phyloP scores from a whole-genome alignment of 257 asterid genomes.

The Plantago elongata region DNA sequence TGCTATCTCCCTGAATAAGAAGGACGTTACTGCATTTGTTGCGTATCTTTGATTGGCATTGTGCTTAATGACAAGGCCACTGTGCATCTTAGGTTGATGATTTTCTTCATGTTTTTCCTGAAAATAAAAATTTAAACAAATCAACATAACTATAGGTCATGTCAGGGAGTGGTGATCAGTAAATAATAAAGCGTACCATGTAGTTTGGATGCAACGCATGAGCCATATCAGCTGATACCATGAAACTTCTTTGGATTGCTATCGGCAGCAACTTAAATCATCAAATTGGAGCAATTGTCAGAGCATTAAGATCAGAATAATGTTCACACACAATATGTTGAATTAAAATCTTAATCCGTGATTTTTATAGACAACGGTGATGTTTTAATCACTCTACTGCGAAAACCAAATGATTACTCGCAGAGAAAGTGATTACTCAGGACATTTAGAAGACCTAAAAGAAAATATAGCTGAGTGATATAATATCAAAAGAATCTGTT shows the following conservation, averaged over 20 bases:
- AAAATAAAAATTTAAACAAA: background rate
- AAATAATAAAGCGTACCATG: conserved; percentile 42
- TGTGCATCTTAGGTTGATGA: conserved; percentile 90
- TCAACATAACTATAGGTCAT: background rate
- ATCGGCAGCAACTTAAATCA: conserved; percentile 50
- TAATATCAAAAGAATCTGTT: too few relatives aligned
- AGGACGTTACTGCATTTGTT: conserved; percentile 87
- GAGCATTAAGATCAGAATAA: background rate
- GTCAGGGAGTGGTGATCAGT: background rate
- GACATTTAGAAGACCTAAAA: too few relatives aligned
- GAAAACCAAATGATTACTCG: too few relatives aligned
- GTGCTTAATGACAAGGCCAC: conserved; percentile 90
- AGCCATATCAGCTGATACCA: conserved; percentile 99
- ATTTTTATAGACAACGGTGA: too few relatives aligned
- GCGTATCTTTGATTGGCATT: conserved; percentile 97
- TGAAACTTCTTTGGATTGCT: conserved; percentile 86
- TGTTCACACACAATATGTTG: background rate
- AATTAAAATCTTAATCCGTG: too few relatives aligned
- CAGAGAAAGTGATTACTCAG: too few relatives aligned
- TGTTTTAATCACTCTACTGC: too few relatives aligned
- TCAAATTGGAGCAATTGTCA: conserved; percentile 14
- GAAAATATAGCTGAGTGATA: too few relatives aligned
- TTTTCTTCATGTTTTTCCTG: conserved; percentile 98
- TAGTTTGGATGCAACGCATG: conserved; percentile 97
- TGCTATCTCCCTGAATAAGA: conserved; percentile 79